These are phyloP conservation scores for Curvularia sp. DNA, from an alignment of 2,329 filamentous ascomycete genomes.

Conservation along the genomic window DNA sequence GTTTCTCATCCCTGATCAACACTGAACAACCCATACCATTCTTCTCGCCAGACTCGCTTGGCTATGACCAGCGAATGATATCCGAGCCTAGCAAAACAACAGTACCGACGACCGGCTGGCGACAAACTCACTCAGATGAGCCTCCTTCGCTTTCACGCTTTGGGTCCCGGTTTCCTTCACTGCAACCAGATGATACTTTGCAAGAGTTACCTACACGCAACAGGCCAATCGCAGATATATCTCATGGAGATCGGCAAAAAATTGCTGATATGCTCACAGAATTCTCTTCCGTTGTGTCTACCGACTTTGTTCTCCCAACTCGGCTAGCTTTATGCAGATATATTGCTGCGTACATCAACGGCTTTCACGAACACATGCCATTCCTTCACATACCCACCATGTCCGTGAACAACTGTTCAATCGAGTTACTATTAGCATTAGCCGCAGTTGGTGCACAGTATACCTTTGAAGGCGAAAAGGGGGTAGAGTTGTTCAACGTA, in stretches of 20 bases:
- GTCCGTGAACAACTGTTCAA: conserved; percentile 67
- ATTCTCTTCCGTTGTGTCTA: conserved; percentile 66
- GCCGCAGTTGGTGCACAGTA: conserved; percentile 73
- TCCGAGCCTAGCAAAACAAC: conserved; percentile 17
- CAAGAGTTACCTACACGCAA: conserved; percentile 19
- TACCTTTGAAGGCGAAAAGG: conserved; percentile 60
- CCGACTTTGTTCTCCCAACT: conserved; percentile 72
- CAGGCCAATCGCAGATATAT: conserved; percentile 46
- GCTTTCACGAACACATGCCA: conserved; percentile 67
- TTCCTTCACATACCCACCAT: conserved; percentile 74
- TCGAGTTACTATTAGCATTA: conserved; percentile 72
- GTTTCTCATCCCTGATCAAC: conserved; percentile 51
- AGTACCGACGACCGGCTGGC: conserved; percentile 15
- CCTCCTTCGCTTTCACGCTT: conserved; percentile 48
- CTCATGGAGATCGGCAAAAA: conserved; percentile 43
- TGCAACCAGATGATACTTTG: conserved; percentile 49
- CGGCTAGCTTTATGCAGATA: conserved; percentile 73
- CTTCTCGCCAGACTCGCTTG: conserved; percentile 52
- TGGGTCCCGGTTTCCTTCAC: conserved; percentile 50
- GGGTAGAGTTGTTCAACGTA: conserved; percentile 65
- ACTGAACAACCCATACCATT: conserved; percentile 54
- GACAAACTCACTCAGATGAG: conserved; percentile 36
- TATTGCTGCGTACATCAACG: conserved; percentile 72
- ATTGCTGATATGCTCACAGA: conserved; percentile 68
- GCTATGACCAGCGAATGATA: conserved; percentile 38